Conservation (phyloP, 2,329 filamentous ascomycete genomes). For the Pseudogymnoascus destructans region DNA sequence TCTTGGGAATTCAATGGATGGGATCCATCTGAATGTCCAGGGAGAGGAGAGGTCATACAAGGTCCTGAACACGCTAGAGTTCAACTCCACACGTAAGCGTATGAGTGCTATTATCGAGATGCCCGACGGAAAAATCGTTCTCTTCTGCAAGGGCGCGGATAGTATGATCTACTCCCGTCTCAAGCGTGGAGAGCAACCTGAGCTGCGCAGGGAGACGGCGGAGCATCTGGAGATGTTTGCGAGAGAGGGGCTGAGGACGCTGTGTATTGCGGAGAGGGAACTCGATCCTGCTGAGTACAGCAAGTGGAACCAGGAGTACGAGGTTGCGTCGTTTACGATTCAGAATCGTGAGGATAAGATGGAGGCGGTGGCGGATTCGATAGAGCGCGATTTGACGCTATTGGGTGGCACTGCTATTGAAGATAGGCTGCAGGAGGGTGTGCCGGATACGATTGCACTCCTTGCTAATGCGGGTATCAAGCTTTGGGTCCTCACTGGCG, state of each 20-base stretch:
- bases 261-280: slow-evolving; percentile 80
- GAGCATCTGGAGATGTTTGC: slow-evolving; percentile 98
- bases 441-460: slow-evolving; percentile 87
- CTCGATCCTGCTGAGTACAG: slow-evolving; percentile 73
- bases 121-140: slow-evolving; percentile 76
- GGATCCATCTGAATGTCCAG: slow-evolving; percentile 74
- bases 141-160: slow-evolving; percentile 96
- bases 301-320: slow-evolving; percentile 75
- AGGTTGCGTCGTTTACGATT: slow-evolving; percentile 71
- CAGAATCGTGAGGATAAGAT: slow-evolving; percentile 84
- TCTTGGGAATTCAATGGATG: slow-evolving; percentile 64
- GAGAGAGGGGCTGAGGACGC: slow-evolving; percentile 80
- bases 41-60: slow-evolving; percentile 75
- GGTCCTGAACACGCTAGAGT: slow-evolving; percentile 89
- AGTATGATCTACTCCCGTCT: slow-evolving; percentile 93
- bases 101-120: slow-evolving; percentile 97
- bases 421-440: slow-evolving; percentile 89
- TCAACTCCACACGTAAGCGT: slow-evolving; percentile 90
- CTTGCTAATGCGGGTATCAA: slow-evolving; percentile 92
- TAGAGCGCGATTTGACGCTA: slow-evolving; percentile 78
- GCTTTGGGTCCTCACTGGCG: slow-evolving; percentile 93
- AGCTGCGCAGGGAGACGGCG: slow-evolving; percentile 70
- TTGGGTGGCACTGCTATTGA: slow-evolving; percentile 94
- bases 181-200: slow-evolving; percentile 69
- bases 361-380: slow-evolving; percentile 75